Evolutionary conservation across 805 yeast genomes (phyloP), one percentile per base, ranked within the genome.

Genomic region (Saccharomycopsis fermentans): DNA sequence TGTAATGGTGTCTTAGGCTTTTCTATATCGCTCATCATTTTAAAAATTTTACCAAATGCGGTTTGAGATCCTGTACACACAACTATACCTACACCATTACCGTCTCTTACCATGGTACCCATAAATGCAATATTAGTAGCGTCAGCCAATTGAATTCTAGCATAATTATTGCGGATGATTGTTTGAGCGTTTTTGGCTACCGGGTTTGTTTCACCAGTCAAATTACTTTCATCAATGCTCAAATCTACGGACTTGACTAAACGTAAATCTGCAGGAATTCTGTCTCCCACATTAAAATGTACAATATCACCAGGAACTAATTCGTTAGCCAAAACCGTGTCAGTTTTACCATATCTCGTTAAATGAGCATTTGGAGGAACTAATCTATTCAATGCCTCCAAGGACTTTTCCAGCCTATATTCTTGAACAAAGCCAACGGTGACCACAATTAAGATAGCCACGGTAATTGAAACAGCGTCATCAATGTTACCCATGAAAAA

Each of bases 1-100:
- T 94, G 99, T 64, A 94, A 76, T 1, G 99, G 99, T 17, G 99
- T 94, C 73, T 94, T 94, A 56, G 99, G 99, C 72, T 94, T 94
- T 70, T 90, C 97, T 64, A 94, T 94, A 55, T 83, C 86, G 39
- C 86, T 80, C 96, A 94, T 90, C 96, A 94, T 90, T 65, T 87
- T 91, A 68, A 90, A 94, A 16, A 94, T 97, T 52, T 86, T 77
- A 55, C 99, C 99, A 72, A 94, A 90, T 55, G 95, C 97, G 1
- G 99, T 92, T 63, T 84, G 82, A 40, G 80, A 76, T 40, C 95
- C 96, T 1, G 97, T 94, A 12, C 92, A 96, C 36, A 94, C 81
- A 16, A 94, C 99, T 48, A 94, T 78, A 62, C 99, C 99, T 1
- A 86, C 68, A 19, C 98, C 99, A 66, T 87, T 91, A 32, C 99